Evolutionary conservation across 768 basidiomycete genomes (phyloP), one percentile per base, ranked within the genome.

Genomic region (Baorangia bicolor): DNA sequence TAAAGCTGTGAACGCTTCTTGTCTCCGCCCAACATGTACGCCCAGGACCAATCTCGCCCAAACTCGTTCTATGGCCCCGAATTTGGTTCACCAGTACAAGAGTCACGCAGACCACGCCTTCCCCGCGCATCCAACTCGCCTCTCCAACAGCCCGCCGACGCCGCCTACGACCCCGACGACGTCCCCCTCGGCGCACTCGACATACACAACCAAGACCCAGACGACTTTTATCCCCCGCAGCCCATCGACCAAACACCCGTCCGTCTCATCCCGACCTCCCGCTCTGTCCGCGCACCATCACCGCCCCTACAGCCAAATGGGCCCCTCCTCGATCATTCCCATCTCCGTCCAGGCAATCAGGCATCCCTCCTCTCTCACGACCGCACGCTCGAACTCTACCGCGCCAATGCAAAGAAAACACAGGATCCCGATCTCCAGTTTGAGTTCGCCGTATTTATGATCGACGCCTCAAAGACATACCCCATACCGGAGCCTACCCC

Each of bases 401-500:
- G 97, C 44, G 86, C 88, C 41, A 99, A 99, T 73, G 97, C 96
- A 31, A 97, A 96, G 77, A 98, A 98, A 77, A 97, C 95, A 0
- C 94, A 97, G 75, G 94, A 98, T 71, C 95, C 96, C 0, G 93
- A 98, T 66, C 77, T 98, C 53, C 95, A 96, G 70, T 98, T 94
- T 78, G 97, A 99, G 71, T 98, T 99, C 63, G 93, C 96, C 38
- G 92, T 95, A 10, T 98, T 98, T 80, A 94, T 98, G 90, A 90
- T 99, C 68, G 97, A 98, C 67, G 93, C 95, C 46, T 91, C 94
- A 46, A 97, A 96, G 73, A 85, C 88, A 2, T 83, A 94, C 69
- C 88, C 88, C 39, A 86, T 91, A 53, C 91, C 92, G 5, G 75
- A 75, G 3, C 80, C 76, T 16, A 87, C 87, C 3, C 79, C 83